phyloP scores from a whole-genome alignment of 2,329 filamentous ascomycete genomes.

The Mycosphaerella sp. region DNA sequence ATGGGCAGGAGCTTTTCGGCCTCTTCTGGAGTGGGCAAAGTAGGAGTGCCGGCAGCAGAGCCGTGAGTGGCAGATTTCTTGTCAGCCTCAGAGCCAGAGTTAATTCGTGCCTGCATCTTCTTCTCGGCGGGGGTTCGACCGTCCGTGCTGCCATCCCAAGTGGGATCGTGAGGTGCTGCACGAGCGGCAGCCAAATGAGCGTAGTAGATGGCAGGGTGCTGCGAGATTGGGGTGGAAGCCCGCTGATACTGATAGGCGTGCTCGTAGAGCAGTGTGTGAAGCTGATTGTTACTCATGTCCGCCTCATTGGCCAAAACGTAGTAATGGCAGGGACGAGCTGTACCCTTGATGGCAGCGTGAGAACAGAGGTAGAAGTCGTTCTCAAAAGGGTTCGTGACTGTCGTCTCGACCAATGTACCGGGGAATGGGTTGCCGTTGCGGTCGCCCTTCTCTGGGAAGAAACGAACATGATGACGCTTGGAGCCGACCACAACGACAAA shows the following conservation, averaged over 20 bases:
- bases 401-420: conserved; percentile 78
- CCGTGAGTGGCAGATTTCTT: conserved; percentile 33
- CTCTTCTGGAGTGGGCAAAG: conserved; percentile 16
- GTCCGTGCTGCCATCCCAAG: conserved; percentile 28
- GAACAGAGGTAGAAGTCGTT: conserved; percentile 76
- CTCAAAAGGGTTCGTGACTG: conserved; percentile 85
- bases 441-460: conserved; percentile 73
- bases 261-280: conserved; percentile 88
- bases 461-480: conserved; percentile 90
- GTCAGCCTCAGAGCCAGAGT: conserved; percentile 16
- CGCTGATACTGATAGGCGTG: conserved; percentile 91
- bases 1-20: conserved; percentile 38
- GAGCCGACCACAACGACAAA: conserved; percentile 83
- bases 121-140: conserved; percentile 16
- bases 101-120: not conserved
- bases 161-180: conserved; percentile 65
- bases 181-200: conserved; percentile 82
- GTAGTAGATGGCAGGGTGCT: conserved; percentile 89
- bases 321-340: conserved; percentile 78
- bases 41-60: conserved; percentile 18
- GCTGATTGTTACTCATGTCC: conserved; percentile 56
- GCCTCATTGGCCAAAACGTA: conserved; percentile 81
- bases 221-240: conserved; percentile 84
- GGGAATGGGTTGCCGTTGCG: conserved; percentile 75
- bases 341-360: conserved; percentile 83